Percentiles rank a stretch among this genome's conserved stretches.
These are phyloP conservation scores for Colletotrichum euphorbiae DNA, from an alignment of 2,329 filamentous ascomycete species.

Conservation along the genomic window DNA sequence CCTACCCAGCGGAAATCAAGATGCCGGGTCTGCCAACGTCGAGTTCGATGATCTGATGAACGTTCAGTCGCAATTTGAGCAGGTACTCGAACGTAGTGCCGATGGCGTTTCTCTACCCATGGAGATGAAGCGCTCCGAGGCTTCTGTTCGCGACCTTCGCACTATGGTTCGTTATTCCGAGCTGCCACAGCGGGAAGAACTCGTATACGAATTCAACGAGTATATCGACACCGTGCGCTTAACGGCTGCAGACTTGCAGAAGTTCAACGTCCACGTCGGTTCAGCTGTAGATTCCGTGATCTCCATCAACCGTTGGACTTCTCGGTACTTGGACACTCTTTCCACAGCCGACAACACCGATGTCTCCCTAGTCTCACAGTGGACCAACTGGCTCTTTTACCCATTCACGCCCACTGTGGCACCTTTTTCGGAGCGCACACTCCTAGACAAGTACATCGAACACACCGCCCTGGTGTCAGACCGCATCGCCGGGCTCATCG, in stretches of 20 bases:
- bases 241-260: conserved; percentile 74
- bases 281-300: conserved; percentile 80
- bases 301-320: conserved; percentile 80
- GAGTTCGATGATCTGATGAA: conserved; percentile 82
- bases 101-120: conserved; percentile 76
- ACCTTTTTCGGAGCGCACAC: conserved; percentile 68
- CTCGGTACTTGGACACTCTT: conserved; percentile 74
- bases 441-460: conserved; percentile 80
- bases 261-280: conserved; percentile 82
- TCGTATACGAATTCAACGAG: conserved; percentile 79
- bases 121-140: conserved; percentile 83
- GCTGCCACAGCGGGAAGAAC: conserved; percentile 74
- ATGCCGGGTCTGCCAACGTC: conserved; percentile 49
- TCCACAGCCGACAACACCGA: conserved; percentile 48
- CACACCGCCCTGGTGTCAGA: conserved; percentile 78
- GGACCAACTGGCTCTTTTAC: conserved; percentile 61
- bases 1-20: conserved; percentile 25
- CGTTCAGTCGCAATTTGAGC: conserved; percentile 80
- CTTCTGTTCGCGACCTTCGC: conserved; percentile 78
- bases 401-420: conserved; percentile 69
- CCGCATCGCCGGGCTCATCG: conserved; percentile 74
- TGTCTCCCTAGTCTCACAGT: conserved; percentile 53
- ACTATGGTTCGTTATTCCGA: conserved; percentile 78
- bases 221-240: conserved; percentile 78
- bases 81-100: conserved; percentile 76